Base-by-base conservation (phyloP, 164 flowering plant species). In the Cinnamomum micranthum region DNA sequence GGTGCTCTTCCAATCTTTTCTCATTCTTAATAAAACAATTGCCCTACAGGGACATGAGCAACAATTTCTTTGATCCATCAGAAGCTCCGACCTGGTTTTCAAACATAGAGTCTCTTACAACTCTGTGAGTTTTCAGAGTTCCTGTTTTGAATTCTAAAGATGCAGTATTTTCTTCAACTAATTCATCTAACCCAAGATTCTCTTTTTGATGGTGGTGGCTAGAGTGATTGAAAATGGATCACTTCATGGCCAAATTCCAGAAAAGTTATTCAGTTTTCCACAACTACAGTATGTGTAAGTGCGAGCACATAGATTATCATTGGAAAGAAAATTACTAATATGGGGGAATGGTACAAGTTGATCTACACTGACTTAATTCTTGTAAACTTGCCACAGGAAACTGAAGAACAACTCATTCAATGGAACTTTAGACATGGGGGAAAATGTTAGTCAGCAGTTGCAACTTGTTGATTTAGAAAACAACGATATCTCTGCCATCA, bases 11-110 rank as follows among this genome's bases (percentile, higher is more conserved):
- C 73, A 20, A 23, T 23, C 22, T 70, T 12, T 22, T 27, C 28
- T 50, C 33, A 50, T 2, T 6, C 10, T 64, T 10, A 23, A 50
- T 23, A 24, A 70, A 22, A 20, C 2, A 9, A 25, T 55, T 70
- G 60, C 28, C 15, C 15, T 51, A 60, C 83, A 95, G 98, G 82
- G 99, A 95, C 84, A 81, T 95, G 75, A 92, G 99, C 83, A 88
- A 88, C 86, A 93, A 95, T 75, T 77, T 86, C 11, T 95, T 95
- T 80, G 86, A 77, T 55, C 65, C 82, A 75, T 84, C 98, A 27
- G 84, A 76, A 71, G 88, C 91, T 79, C 99, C 99, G 10, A 69
- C 62, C 47, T 95, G 99, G 99, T 89, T 95, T 81, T 85, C 95
- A 64, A 89, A 86, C 27, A 74, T 90, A 80, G 71, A 78, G 50